These are phyloP conservation scores for Gastrolobium bilobum DNA, from an alignment of 306 rosid species.

Conservation along the genomic window DNA sequence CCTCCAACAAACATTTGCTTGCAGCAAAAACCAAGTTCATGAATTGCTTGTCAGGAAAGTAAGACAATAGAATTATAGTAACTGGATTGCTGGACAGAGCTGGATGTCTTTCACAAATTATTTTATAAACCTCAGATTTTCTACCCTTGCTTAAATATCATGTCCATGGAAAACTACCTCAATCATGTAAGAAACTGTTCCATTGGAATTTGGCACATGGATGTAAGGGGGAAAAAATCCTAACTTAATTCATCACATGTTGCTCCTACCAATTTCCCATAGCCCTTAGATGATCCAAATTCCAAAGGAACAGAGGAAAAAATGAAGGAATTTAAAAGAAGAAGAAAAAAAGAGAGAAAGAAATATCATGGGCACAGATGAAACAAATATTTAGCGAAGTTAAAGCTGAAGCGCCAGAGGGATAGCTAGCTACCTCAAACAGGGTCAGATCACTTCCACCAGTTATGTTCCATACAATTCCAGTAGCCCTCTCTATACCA, in stretches of 20 bases:
- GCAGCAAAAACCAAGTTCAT: conserved; percentile 41
- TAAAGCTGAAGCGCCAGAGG: conserved; percentile 27
- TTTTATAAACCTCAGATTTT: conserved; percentile 30
- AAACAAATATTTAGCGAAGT: conserved; percentile 28
- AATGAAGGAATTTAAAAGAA: not conserved
- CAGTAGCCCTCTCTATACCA: conserved; percentile 99
- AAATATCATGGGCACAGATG: conserved; percentile 2
- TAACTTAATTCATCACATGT: conserved; percentile 6
- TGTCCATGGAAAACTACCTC: conserved; percentile 22
- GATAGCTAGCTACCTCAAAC: conserved; percentile 73
- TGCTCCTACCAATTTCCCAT: conserved; percentile 16
- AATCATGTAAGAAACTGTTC: conserved; percentile 21
- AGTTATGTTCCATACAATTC: conserved; percentile 99
- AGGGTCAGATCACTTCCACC: conserved; percentile 98
- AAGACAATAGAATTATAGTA: conserved; percentile 29
- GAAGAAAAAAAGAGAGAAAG: not conserved
- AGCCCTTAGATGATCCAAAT: conserved; percentile 33
- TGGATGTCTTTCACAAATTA: not conserved
- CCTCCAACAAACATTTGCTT: conserved; percentile 24
- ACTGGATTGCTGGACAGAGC: conserved; percentile 38
- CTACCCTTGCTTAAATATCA: conserved; percentile 1
- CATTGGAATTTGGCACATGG: conserved; percentile 24
- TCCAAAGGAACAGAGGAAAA: conserved; percentile 30
- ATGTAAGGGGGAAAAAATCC: not conserved
- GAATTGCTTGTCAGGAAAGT: conserved; percentile 13